A percentile compares a stretch with the other conserved stretches of the same genome.
phyloP scores from a whole-genome alignment of 108 stramenopile species.

The Tribonema minus region DNA sequence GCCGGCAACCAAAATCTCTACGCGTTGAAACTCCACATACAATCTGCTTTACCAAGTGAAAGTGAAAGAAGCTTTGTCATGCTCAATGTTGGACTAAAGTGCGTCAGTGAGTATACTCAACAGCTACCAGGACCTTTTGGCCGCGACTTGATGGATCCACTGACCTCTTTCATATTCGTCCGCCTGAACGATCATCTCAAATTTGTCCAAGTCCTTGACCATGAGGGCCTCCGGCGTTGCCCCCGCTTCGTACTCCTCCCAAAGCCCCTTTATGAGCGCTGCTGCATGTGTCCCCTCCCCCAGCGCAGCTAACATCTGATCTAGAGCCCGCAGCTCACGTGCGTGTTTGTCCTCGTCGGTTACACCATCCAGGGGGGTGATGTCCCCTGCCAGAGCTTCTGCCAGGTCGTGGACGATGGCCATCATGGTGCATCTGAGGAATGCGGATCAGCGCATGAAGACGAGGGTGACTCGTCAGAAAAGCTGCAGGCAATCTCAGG shows the following conservation, averaged over 20 bases:
- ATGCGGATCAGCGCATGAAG: background rate
- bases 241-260: conserved; percentile 48
- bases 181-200: conserved; percentile 58
- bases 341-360: conserved; percentile 47
- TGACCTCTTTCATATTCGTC: conserved; percentile 52
- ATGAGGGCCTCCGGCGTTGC: conserved; percentile 39
- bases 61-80: too few species aligned
- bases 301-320: conserved; percentile 12
- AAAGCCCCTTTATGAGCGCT: conserved; percentile 21
- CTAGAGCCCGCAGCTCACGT: conserved; percentile 34
- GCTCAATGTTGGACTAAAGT: too few species aligned
- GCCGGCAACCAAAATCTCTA: too few species aligned
- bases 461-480: background rate
- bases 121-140: too few species aligned
- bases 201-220: conserved; percentile 55
- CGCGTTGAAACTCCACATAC: too few species aligned
- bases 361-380: conserved; percentile 46
- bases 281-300: conserved; percentile 4
- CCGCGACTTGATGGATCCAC: too few species aligned
- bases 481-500: background rate
- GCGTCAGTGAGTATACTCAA: too few species aligned
- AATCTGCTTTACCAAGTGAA: too few species aligned
- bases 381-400: conserved; percentile 57
- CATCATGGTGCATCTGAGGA: conserved; percentile 36
- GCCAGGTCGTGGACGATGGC: conserved; percentile 56